Evolutionary conservation across 2,329 filamentous ascomycete species (phyloP).

Genomic region (Penicillium decumbens): DNA sequence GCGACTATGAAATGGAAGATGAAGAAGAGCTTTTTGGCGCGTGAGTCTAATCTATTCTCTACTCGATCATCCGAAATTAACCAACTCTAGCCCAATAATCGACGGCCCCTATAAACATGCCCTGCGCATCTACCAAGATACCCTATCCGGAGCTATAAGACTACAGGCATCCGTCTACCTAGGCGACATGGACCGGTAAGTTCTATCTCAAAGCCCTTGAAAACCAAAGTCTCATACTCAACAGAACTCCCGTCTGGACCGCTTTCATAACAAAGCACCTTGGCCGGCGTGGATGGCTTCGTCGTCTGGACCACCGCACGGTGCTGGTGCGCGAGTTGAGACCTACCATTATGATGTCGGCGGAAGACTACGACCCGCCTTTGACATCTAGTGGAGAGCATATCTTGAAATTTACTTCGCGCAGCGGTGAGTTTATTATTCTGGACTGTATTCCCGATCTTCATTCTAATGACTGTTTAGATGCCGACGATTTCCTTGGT

Average conservation of each 20-base stretch:
- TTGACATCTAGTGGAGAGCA: constrained; percentile 35
- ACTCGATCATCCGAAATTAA: constrained; percentile 11
- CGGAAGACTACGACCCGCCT: constrained; percentile 45
- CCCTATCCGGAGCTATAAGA: constrained; percentile 49
- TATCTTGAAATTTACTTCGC: constrained; percentile 37
- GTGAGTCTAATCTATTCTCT: constrained; percentile 28
- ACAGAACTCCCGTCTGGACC: constrained; percentile 57
- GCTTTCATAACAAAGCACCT: constrained; percentile 52
- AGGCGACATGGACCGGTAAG: constrained; percentile 49
- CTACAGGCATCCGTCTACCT: constrained; percentile 54
- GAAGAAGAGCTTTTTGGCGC: constrained; percentile 50
- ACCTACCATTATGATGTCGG: constrained; percentile 50
- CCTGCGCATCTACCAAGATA: constrained; percentile 53
- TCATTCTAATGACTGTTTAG: constrained; percentile 19
- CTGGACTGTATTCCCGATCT: background rate
- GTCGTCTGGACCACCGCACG: constrained; percentile 38
- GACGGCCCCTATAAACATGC: constrained; percentile 52
- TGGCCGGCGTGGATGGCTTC: constrained; percentile 47
- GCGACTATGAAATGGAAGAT: constrained; percentile 48
- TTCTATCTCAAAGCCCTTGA: background rate
- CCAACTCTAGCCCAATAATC: constrained; percentile 43
- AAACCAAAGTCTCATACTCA: background rate
- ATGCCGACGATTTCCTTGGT: constrained; percentile 38
- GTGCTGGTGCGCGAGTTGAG: constrained; percentile 50
- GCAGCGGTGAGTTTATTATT: constrained; percentile 25